Evolutionary conservation across 2,329 filamentous ascomycete species (phyloP).

Genomic region (Penicillium thymicola): DNA sequence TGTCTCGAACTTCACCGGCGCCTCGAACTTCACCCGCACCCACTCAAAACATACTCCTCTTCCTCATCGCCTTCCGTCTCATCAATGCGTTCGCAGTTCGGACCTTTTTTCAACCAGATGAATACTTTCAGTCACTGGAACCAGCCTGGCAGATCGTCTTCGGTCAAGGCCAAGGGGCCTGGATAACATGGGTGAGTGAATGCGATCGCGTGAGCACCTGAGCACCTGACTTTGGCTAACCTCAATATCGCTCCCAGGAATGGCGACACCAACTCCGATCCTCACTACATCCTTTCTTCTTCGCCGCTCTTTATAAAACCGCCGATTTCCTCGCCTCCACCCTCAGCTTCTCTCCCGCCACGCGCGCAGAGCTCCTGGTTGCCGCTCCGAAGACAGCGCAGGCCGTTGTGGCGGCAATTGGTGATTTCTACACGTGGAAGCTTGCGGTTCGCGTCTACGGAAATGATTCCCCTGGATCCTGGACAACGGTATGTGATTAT

Average conservation of each 20-base stretch:
- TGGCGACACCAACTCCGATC: conserved; percentile 86
- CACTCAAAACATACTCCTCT: conserved; percentile 34
- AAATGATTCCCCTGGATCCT: conserved; percentile 57
- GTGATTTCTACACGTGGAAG: conserved; percentile 86
- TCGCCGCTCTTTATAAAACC: conserved; percentile 69
- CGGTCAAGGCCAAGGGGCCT: conserved; percentile 72
- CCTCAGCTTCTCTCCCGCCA: conserved; percentile 53
- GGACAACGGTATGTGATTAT: conserved; percentile 59
- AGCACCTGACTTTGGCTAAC: conserved; percentile 5
- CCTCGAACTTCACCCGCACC: conserved; percentile 9
- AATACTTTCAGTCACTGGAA: conserved; percentile 94
- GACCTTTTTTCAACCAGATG: conserved; percentile 98
- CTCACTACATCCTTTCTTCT: conserved; percentile 84
- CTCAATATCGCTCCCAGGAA: conserved; percentile 59
- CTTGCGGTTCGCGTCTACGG: conserved; percentile 74
- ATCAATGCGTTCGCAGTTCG: conserved; percentile 72
- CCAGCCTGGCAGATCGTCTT: conserved; percentile 90
- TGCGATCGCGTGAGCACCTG: not conserved
- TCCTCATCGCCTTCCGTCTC: conserved; percentile 66
- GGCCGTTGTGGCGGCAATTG: conserved; percentile 69
- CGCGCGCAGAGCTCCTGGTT: conserved; percentile 65
- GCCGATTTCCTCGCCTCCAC: conserved; percentile 56
- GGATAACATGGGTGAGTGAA: conserved; percentile 85
- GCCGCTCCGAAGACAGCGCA: conserved; percentile 73
- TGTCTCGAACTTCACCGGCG: conserved; percentile 7